Base-by-base conservation (phyloP, 2,329 filamentous ascomycete species). In the Colletotrichum australisinense region DNA sequence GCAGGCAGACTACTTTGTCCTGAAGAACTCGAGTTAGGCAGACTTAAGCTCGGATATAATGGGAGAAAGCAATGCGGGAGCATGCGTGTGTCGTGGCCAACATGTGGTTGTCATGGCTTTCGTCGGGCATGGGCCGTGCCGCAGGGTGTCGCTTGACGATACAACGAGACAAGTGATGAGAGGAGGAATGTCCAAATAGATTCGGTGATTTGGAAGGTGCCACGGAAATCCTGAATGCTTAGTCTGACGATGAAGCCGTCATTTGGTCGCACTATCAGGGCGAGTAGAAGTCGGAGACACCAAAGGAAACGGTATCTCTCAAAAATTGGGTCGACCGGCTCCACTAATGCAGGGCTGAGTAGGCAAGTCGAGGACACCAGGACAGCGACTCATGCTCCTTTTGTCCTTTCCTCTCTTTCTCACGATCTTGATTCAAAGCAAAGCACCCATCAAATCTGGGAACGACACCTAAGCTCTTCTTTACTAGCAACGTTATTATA, bases 231-330 rank as follows among this genome's bases (percentile, higher is more conserved):
- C 4, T 35, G 24, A 19, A 5, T 4, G 2, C 30, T 22, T 60
- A 32, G 38, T 8, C 35, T 22, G 24, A n/a, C 16, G 24, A 56
- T n/a, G 19, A 24, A 22, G n/a, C 22, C 28, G 22, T 26, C 8
- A 58, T 70, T 72, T 46, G 55, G 70, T 73, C 38, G 58, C 46
- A 65, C 67, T 42, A 9, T 35, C 70, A 64, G 67, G 70, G 70
- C 38, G 42, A 22, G 52, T 2, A 46, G 9, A 49, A 14, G 6
- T 52, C 12, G 19, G 60, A 57, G 26, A 69, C 24, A 26, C 42
- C 22, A n/a, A 49, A 38, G 4, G 53, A 26, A 30, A 56, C 30
- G 52, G 22, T 19, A 32, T 38, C 19, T 53, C 26, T 28, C 38
- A 53, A n/a, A n/a, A n/a, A n/a, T n/a, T n/a, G n/a, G n/a, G n/a